Evolutionary conservation across 345 rosid genomes (phyloP).

Genomic region (Eucalyptus decipiens): DNA sequence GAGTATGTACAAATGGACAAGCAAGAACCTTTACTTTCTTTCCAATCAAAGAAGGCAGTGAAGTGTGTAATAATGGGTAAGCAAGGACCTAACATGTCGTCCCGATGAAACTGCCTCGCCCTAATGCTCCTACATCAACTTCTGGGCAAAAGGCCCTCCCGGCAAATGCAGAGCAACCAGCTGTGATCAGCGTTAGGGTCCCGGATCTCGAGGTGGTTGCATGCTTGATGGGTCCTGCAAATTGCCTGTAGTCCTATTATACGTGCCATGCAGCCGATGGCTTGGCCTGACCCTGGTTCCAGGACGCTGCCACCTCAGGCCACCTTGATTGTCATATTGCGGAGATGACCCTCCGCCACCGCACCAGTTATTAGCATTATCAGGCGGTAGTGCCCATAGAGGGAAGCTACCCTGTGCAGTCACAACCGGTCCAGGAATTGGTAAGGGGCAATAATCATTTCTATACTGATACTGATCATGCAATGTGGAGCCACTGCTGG

Average conservation of each 20-base stretch:
- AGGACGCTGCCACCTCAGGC: neutral
- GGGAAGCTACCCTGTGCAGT: neutral
- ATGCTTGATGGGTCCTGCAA: neutral
- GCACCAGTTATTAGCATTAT: neutral
- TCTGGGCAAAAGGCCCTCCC: neutral
- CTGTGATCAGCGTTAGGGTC: neutral
- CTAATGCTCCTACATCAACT: neutral
- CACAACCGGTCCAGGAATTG: neutral
- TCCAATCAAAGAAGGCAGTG: neutral
- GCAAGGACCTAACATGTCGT: neutral
- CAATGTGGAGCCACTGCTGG: neutral
- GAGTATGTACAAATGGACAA: neutral
- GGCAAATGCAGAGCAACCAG: neutral
- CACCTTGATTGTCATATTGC: conserved; percentile 2
- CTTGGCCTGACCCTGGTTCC: neutral
- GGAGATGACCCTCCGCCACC: neutral
- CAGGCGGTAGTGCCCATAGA: accelerated
- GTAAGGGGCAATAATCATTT: neutral
- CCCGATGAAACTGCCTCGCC: neutral
- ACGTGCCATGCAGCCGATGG: neutral
- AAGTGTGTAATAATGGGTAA: neutral
- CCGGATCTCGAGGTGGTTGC: neutral
- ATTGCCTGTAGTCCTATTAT: neutral
- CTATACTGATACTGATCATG: neutral
- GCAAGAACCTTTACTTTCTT: neutral